Percentiles rank a stretch among this genome's conserved stretches.
Evolutionary conservation across 2,329 filamentous ascomycete genomes (phyloP).

Genomic region (Pyrenochaeta sp.): DNA sequence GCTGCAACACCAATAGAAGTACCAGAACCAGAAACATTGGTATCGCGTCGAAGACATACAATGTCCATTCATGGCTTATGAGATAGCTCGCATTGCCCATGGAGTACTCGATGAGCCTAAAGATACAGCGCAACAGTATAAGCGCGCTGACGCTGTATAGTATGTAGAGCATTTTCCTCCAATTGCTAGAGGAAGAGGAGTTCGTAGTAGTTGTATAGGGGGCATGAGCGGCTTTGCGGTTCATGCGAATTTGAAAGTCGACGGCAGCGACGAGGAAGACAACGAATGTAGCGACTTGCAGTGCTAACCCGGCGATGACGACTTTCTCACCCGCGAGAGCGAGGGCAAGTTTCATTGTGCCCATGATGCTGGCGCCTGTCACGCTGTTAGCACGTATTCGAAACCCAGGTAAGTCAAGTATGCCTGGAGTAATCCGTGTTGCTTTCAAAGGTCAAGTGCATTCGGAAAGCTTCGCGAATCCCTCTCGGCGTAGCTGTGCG

Average conservation of each 20-base stretch:
- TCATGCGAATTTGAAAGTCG: conserved; percentile 43
- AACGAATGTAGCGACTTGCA: conserved; percentile 46
- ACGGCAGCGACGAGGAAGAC: conserved; percentile 40
- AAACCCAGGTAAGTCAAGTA: neutral
- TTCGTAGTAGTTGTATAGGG: neutral
- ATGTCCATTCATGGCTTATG: conserved; percentile 54
- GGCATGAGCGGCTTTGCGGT: conserved; percentile 10
- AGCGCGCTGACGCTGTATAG: conserved; percentile 59
- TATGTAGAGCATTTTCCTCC: conserved; percentile 43
- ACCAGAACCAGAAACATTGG: conserved; percentile 56
- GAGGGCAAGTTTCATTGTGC: conserved; percentile 42
- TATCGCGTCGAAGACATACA: conserved; percentile 59
- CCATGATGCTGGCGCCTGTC: conserved; percentile 43
- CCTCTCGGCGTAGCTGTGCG: neutral
- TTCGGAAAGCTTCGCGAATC: neutral
- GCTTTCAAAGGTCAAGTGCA: neutral
- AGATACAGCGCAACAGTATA: conserved; percentile 60
- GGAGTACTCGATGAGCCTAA: conserved; percentile 61
- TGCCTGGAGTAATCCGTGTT: neutral
- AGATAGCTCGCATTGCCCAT: conserved; percentile 58
- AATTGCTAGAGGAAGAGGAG: conserved; percentile 4
- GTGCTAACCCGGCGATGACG: conserved; percentile 43
- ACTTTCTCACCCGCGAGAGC: conserved; percentile 45
- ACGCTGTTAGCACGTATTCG: neutral
- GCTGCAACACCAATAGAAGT: conserved; percentile 44